These are phyloP conservation scores for Pleurotus ostreatus DNA, from an alignment of 768 basidiomycete genomes.

Conservation along the genomic window DNA sequence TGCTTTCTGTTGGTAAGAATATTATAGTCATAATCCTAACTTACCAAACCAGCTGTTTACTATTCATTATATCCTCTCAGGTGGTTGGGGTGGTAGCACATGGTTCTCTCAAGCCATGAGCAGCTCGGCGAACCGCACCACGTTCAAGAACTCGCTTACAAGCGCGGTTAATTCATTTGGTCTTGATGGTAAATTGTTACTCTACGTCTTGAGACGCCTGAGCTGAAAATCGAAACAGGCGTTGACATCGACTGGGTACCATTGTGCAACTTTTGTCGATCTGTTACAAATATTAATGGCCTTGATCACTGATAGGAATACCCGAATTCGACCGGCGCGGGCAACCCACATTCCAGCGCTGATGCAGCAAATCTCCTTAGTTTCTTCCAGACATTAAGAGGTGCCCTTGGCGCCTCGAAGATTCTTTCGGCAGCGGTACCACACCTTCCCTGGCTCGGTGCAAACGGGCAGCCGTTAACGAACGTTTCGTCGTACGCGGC, in stretches of 20 bases:
- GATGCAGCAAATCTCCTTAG: conserved; percentile 64
- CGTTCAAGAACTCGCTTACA: conserved; percentile 53
- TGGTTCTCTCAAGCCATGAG: conserved; percentile 62
- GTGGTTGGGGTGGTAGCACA: conserved; percentile 69
- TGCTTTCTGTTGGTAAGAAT: conserved; percentile 57
- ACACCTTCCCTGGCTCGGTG: conserved; percentile 63
- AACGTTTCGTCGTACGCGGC: conserved; percentile 64
- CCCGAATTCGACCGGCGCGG: conserved; percentile 58
- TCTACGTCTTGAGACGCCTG: neutral
- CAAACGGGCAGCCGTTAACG: conserved; percentile 56
- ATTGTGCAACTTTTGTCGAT: too few species aligned
- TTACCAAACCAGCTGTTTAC: neutral
- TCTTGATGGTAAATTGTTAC: conserved; percentile 60
- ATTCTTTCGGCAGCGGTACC: conserved; percentile 69
- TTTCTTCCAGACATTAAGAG: conserved; percentile 56
- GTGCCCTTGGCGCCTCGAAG: conserved; percentile 49
- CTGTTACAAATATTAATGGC: too few species aligned
- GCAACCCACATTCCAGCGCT: conserved; percentile 53
- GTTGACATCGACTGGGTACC: conserved; percentile 55
- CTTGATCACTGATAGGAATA: conserved; percentile 48
- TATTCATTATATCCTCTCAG: conserved; percentile 23
- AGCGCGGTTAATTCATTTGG: conserved; percentile 53
- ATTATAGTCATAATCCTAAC: neutral
- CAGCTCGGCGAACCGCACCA: conserved; percentile 43
- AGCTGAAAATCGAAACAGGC: conserved; percentile 21